Base-by-base conservation (phyloP, 2,329 filamentous ascomycete species). In the Colletotrichum sp. region DNA sequence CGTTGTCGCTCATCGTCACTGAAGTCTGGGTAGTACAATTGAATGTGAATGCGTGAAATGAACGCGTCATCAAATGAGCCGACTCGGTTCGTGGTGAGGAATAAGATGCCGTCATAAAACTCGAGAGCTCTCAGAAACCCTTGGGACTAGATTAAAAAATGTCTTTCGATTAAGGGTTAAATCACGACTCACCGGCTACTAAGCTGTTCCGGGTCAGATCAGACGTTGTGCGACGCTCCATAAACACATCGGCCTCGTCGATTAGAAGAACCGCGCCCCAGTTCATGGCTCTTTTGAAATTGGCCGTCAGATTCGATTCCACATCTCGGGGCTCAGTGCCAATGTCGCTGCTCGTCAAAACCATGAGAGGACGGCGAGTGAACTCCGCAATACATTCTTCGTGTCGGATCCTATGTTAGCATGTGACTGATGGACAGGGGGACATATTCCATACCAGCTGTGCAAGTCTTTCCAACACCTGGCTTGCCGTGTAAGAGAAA, bases 351-450 rank as follows among this genome's bases (percentile, higher is more conserved):
- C 63, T 76, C 2, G 81, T 83, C 13, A 85, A 64, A 2, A 79
- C 67, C 78, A 85, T 82, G 7, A 85, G 72, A 1, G 83, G 83
- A 0, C 81, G 74, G 10, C 74, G 74, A n/a, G 82, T 82, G 28
- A 80, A 81, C 12, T 80, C 81, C 0, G 83, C 82, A 13, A 84
- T 84, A 30, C 81, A 84, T 68, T 85, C 83, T 30, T 28, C 2
- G 28, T 28, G 28, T 28, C 28, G 8, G 28, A 28, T 28, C 28
- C 28, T 28, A 28, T 28, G 28, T 28, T 28, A 28, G 28, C 28
- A 28, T 28, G 28, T 28, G 28, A 28, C 28, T 28, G 28, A 28
- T 28, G 28, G 28, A 8, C 28, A 28, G 28, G 8, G 28, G 28
- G 28, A 28, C 28, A 28, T 28, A 28, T 28, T 28, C 28, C 28